These are phyloP conservation scores for Fusarium staphyleae DNA, from an alignment of 2,329 filamentous ascomycete species.

Conservation along the genomic window DNA sequence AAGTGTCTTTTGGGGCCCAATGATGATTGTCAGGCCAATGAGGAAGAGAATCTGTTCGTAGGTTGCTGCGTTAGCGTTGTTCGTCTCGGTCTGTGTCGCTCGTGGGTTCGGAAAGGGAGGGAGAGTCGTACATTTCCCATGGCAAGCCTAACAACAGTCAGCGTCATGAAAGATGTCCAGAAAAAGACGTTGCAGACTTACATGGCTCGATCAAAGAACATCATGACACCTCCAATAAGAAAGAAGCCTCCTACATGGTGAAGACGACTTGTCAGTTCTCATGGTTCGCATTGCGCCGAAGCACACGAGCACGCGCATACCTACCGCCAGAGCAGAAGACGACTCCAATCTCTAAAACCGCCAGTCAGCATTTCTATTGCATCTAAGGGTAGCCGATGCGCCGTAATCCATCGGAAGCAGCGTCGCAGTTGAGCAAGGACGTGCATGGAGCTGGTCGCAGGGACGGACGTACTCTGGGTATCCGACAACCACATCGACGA, in stretches of 20 bases:
- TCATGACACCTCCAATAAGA: conserved; percentile 88
- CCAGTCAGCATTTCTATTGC: conserved; percentile 42
- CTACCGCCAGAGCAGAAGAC: conserved; percentile 97
- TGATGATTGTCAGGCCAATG: conserved; percentile 93
- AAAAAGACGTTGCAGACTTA: conserved; percentile 53
- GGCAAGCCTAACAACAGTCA: conserved; percentile 81
- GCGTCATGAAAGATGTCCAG: conserved; percentile 91
- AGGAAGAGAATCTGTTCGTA: conserved; percentile 87
- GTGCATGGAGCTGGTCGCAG: neutral
- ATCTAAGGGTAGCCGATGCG: neutral
- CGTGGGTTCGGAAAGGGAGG: conserved; percentile 15
- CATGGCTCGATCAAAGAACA: conserved; percentile 99
- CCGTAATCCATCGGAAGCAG: neutral
- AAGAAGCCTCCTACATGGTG: conserved; percentile 80
- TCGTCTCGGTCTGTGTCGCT: conserved; percentile 23
- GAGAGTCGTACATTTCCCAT: conserved; percentile 86
- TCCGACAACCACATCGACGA: conserved; percentile 96
- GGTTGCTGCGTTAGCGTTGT: conserved; percentile 13
- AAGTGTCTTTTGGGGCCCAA: conserved; percentile 88
- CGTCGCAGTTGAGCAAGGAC: neutral
- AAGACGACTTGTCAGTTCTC: conserved; percentile 25
- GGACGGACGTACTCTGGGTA: conserved; percentile 77
- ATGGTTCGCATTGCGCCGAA: conserved; percentile 31
- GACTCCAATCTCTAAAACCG: conserved; percentile 84
- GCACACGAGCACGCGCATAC: conserved; percentile 51